Evolutionary conservation across 257 asterid genomes (phyloP).

Genomic region (Perilla frutescens): DNA sequence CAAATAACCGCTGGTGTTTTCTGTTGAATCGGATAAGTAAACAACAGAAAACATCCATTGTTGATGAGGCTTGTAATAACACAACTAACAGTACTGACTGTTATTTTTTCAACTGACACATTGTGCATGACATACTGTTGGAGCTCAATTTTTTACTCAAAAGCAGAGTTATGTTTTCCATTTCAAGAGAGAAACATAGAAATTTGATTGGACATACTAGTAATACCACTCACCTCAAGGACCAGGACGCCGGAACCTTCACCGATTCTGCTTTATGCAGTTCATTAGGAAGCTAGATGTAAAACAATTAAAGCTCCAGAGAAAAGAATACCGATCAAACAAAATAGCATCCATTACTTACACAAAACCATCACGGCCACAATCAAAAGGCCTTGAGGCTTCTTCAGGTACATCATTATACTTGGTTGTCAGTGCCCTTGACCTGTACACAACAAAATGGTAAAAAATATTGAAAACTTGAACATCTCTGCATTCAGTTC

Average conservation of each 20-base stretch:
- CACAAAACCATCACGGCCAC: slow-evolving; percentile 98
- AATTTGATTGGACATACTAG: slow-evolving; percentile 4
- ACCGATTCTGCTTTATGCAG: slow-evolving; percentile 73
- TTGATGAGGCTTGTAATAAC: slow-evolving; percentile 10
- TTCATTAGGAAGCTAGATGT: slow-evolving; percentile 31
- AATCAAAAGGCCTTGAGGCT: slow-evolving; percentile 96
- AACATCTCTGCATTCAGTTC: background rate
- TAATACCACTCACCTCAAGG: slow-evolving; percentile 74
- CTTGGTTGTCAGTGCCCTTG: slow-evolving; percentile 91
- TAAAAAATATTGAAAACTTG: background rate
- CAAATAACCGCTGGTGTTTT: background rate
- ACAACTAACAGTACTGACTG: background rate
- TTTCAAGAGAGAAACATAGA: background rate
- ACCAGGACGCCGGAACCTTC: slow-evolving; percentile 94
- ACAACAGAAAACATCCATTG: slow-evolving; percentile 5
- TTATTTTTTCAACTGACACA: background rate
- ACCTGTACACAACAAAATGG: slow-evolving; percentile 51
- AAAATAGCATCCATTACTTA: slow-evolving; percentile 45
- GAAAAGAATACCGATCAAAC: slow-evolving; percentile 19
- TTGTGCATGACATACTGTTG: background rate
- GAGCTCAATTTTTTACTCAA: background rate
- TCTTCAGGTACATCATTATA: slow-evolving; percentile 69
- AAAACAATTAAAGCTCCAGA: slow-evolving; percentile 20
- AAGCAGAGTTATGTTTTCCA: background rate
- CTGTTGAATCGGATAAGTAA: slow-evolving; percentile 4